Percentiles rank a stretch among this genome's conserved stretches.
These are phyloP conservation scores for Lentithecium fluviatile DNA, from an alignment of 495 filamentous ascomycete genomes.

Conservation along the genomic window DNA sequence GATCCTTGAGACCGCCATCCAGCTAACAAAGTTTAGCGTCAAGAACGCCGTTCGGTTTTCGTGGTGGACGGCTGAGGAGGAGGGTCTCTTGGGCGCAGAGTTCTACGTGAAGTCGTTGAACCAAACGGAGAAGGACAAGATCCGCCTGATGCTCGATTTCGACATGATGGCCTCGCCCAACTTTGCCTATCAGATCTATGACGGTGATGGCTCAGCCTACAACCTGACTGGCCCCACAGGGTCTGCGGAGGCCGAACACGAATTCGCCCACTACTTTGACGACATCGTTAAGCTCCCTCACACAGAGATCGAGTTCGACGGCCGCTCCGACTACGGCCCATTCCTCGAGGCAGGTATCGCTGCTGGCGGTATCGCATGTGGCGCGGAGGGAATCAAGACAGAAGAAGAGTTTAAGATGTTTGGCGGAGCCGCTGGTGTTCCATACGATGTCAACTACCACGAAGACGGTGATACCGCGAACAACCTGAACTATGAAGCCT, in stretches of 20 bases:
- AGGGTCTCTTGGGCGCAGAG: constrained; percentile 61
- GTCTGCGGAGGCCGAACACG: constrained; percentile 60
- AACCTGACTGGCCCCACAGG: constrained; percentile 62
- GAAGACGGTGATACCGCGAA: constrained; percentile 54
- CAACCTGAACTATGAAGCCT: constrained; percentile 63
- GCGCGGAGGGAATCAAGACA: constrained; percentile 67
- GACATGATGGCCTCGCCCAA: constrained; percentile 78
- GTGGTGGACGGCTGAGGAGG: constrained; percentile 69
- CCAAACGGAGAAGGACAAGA: constrained; percentile 53
- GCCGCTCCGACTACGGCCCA: constrained; percentile 69
- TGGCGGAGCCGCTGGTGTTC: constrained; percentile 60
- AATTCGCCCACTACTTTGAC: constrained; percentile 62
- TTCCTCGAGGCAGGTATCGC: constrained; percentile 66
- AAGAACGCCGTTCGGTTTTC: constrained; percentile 68
- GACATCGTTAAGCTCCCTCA: constrained; percentile 43
- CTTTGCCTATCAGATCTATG: constrained; percentile 66
- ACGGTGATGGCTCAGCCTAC: constrained; percentile 66
- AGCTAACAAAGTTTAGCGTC: constrained; percentile 56
- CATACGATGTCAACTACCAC: constrained; percentile 67
- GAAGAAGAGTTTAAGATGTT: constrained; percentile 55
- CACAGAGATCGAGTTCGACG: constrained; percentile 58
- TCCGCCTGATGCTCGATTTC: constrained; percentile 69
- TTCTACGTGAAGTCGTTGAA: constrained; percentile 56
- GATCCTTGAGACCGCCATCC: constrained; percentile 61
- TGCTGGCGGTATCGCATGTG: constrained; percentile 66